Base-by-base conservation (phyloP, 2,329 filamentous ascomycete species). In the Atkinsonella hypoxylon region DNA sequence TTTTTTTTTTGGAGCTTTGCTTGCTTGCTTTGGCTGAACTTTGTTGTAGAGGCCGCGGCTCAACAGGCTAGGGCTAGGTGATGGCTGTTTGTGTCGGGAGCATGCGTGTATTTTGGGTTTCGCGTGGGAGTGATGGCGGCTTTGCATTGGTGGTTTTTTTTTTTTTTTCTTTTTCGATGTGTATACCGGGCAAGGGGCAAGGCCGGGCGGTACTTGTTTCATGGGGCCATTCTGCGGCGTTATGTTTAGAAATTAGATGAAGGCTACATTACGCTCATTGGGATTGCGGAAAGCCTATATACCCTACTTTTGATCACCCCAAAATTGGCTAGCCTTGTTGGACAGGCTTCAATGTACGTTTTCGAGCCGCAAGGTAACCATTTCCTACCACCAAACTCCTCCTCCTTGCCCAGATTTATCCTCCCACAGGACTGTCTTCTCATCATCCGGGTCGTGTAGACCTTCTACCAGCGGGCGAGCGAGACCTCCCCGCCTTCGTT, bases 21-120 rank as follows among this genome's bases (percentile, higher is more conserved):
- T 8, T 4, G 12, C 39, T n/a, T 20, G 18, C 12, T 10, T 20
- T 17, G 20, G 26, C 22, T 41, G 49, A 26, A 50, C 46, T 13
- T 3, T 13, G 26, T 30, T 9, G 4, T 48, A 80, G 78, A 81
- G 68, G 78, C 78, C 17, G 72, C 76, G 40, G 75, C 76, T 49
- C 77, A 79, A 58, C 73, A 76, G 48, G 73, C 72, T 17, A 81
- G 80, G 66, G 75, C 73, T 8, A 79, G 76, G 62, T 77, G 62
- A 36, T 56, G 10, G 10, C 7, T 34, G 26, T 32, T n/a, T n/a
- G n/a, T n/a, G n/a, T n/a, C n/a, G n/a, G n/a, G n/a, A n/a, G n/a
- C n/a, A n/a, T n/a, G n/a, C n/a, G n/a, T n/a, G n/a, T n/a, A n/a
- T 41, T 18, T 22, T 41, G n/a, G n/a, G n/a, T n/a, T n/a, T n/a